These are phyloP conservation scores for Nematodospora valgi DNA, from an alignment of 805 yeast genomes.

Conservation along the genomic window DNA sequence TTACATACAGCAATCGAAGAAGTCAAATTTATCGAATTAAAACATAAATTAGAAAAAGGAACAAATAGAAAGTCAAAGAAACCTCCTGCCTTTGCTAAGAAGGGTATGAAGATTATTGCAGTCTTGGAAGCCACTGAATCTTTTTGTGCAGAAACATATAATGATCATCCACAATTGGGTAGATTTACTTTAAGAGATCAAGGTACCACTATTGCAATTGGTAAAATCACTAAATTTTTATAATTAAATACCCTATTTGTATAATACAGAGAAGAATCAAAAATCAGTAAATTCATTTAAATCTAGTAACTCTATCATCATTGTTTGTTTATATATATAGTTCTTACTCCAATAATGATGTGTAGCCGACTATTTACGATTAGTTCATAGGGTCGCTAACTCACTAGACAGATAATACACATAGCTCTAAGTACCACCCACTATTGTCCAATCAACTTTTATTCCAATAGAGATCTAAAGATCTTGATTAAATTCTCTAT, in stretches of 20 bases:
- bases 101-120: slow-evolving; percentile 98
- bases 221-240: slow-evolving; percentile 89
- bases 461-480: too few relatives aligned
- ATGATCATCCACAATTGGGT: slow-evolving; percentile 93
- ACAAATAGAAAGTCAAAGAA: slow-evolving; percentile 95
- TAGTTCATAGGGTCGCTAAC: too few relatives aligned
- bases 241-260: slow-evolving; percentile 30
- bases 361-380: too few relatives aligned
- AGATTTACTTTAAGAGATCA: slow-evolving; percentile 98
- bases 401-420: too few relatives aligned
- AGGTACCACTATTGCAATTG: slow-evolving; percentile 97
- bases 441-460: too few relatives aligned
- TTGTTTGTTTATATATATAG: too few relatives aligned
- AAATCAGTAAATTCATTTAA: too few relatives aligned
- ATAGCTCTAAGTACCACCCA: too few relatives aligned
- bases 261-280: too few relatives aligned
- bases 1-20: slow-evolving; percentile 98
- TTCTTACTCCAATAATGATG: too few relatives aligned
- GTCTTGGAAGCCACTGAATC: slow-evolving; percentile 81
- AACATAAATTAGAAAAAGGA: slow-evolving; percentile 94
- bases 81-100: slow-evolving; percentile 97
- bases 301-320: too few relatives aligned
- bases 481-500: slow-evolving; percentile 55
- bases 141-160: slow-evolving; percentile 90
- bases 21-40: slow-evolving; percentile 72